phyloP scores from a whole-genome alignment of 225 moss, liverwort and hornwort genomes.

The Pseudisothecium myosuroides region DNA sequence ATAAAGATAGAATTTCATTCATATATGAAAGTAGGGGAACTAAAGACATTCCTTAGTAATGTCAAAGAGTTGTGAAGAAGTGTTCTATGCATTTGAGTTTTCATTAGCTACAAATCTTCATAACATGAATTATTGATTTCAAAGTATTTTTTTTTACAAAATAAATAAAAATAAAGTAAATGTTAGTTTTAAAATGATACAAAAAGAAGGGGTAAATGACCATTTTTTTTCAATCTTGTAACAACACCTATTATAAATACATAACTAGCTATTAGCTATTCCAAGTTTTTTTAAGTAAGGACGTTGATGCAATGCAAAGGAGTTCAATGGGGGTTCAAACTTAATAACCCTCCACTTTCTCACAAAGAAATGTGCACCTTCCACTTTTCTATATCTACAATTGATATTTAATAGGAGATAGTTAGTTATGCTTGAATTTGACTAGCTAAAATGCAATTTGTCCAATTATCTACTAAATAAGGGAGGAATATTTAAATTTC shows the following conservation, averaged over 20 bases:
- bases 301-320: fast-evolving
- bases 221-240: neutral
- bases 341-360: neutral
- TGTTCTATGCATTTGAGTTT: neutral
- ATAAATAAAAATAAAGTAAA: neutral
- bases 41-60: too few species aligned
- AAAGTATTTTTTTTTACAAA: neutral
- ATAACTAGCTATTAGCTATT: neutral
- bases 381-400: neutral
- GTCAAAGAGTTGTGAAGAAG: neutral
- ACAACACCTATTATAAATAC: neutral
- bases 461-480: neutral
- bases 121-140: neutral
- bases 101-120: neutral
- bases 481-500: fast-evolving
- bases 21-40: too few species aligned
- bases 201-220: neutral
- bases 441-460: neutral
- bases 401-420: neutral
- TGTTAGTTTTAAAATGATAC: neutral
- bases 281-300: neutral
- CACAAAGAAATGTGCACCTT: fast-evolving
- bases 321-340: neutral
- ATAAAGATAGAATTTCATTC: neutral
- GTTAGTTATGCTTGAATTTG: fast-evolving